Percentiles rank a stretch among this genome's conserved stretches.
These are phyloP conservation scores for Haematococcus lacustris DNA, from an alignment of 139 green algal species.

Conservation along the genomic window DNA sequence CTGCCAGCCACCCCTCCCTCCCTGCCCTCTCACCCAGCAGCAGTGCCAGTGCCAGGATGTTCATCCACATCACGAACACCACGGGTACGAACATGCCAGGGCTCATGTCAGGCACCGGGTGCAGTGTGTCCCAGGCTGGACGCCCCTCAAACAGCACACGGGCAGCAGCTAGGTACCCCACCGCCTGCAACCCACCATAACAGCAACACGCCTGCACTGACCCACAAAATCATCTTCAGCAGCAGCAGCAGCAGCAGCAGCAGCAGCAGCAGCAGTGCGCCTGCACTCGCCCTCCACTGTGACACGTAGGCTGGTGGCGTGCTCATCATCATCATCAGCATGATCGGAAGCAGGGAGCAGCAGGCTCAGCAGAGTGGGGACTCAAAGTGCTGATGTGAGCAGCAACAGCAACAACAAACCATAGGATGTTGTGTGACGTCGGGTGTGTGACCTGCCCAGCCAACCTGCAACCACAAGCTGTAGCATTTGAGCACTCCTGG, in stretches of 20 bases:
- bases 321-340: neutral
- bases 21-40: conserved; percentile 1
- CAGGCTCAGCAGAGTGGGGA: too few relatives aligned
- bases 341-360: neutral
- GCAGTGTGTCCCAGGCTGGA: conserved; percentile 6
- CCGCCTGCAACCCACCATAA: conserved; percentile 10
- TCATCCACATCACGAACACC: conserved; percentile 24
- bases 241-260: neutral
- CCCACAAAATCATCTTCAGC: neutral
- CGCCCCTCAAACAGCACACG: conserved; percentile 16
- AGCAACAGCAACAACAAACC: neutral
- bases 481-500: neutral
- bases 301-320: neutral
- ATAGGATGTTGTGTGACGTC: neutral
- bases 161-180: conserved; percentile 17
- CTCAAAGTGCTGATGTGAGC: too few relatives aligned
- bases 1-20: neutral
- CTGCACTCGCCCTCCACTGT: neutral
- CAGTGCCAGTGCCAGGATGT: conserved; percentile 7
- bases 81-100: conserved; percentile 21
- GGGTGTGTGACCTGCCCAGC: neutral
- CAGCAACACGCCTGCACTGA: neutral
- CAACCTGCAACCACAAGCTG: conserved; percentile 5
- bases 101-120: conserved; percentile 21
- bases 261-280: neutral